These are phyloP conservation scores for Melaleuca alternifolia DNA, from an alignment of 345 rosid species.

Conservation along the genomic window DNA sequence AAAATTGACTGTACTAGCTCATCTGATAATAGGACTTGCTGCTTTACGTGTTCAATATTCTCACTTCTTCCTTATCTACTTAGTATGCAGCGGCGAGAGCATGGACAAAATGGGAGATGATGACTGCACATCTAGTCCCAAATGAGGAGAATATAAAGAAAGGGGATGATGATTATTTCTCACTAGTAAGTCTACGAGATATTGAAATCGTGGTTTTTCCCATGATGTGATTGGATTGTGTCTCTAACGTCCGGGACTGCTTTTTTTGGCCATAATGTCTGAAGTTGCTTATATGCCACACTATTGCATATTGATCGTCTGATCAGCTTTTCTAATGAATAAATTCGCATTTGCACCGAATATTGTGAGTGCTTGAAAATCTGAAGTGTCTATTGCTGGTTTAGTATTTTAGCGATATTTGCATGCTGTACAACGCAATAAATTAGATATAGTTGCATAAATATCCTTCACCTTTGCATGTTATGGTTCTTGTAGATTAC, in stretches of 20 bases:
- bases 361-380: background rate
- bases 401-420: background rate
- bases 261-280: background rate
- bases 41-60: background rate
- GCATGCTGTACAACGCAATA: background rate
- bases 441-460: background rate
- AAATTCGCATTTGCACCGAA: background rate
- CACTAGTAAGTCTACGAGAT: slow-evolving; percentile 45
- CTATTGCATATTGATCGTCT: background rate
- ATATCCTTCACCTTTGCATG: background rate
- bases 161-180: slow-evolving; percentile 85
- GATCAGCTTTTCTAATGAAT: background rate
- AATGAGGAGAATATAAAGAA: slow-evolving; percentile 68
- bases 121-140: slow-evolving; percentile 82
- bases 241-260: background rate
- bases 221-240: background rate
- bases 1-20: background rate
- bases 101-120: slow-evolving; percentile 99
- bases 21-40: background rate
- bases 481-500: background rate
- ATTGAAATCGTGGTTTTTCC: background rate
- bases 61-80: slow-evolving; percentile 12
- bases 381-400: background rate
- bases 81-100: slow-evolving; percentile 93
- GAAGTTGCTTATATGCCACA: background rate